Evolutionary conservation across 495 filamentous ascomycete species (phyloP).

Genomic region (Lentithecium fluviatile): DNA sequence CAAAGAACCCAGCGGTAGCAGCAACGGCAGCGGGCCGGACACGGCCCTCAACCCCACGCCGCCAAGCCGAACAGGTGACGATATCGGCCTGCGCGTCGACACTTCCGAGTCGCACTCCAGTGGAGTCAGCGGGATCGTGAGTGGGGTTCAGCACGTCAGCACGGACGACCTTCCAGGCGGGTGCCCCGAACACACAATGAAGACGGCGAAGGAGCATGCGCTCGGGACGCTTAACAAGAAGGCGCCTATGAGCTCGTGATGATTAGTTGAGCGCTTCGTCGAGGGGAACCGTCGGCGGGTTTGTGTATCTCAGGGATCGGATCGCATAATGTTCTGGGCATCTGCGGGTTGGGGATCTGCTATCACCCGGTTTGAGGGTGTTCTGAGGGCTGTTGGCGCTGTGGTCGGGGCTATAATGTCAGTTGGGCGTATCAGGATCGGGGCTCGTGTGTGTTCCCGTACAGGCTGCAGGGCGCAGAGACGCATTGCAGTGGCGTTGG

Average conservation of each 20-base stretch:
- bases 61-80: not conserved
- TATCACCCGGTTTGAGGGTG: too few relatives aligned
- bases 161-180: slow-evolving; percentile 36
- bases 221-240: slow-evolving; percentile 23
- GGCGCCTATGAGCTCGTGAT: not conserved
- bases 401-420: too few relatives aligned
- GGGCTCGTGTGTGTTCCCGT: not conserved
- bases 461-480: slow-evolving; percentile 2
- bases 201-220: slow-evolving; percentile 26
- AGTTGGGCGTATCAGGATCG: too few relatives aligned
- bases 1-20: slow-evolving; percentile 6
- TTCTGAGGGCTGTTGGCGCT: too few relatives aligned
- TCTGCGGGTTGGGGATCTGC: too few relatives aligned
- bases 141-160: slow-evolving; percentile 28
- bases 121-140: slow-evolving; percentile 7
- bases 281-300: too few relatives aligned
- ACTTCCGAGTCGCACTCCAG: slow-evolving; percentile 7
- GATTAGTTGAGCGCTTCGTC: not conserved
- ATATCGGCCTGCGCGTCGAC: not conserved
- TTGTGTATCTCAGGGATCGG: too few relatives aligned
- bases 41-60: not conserved
- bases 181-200: slow-evolving; percentile 29
- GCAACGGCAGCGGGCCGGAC: slow-evolving; percentile 21
- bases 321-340: too few relatives aligned
- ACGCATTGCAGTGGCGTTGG: slow-evolving; percentile 13